Evolutionary conservation across 768 basidiomycete species (phyloP), one percentile per base, ranked within the genome.

Genomic region (Chiua virens): DNA sequence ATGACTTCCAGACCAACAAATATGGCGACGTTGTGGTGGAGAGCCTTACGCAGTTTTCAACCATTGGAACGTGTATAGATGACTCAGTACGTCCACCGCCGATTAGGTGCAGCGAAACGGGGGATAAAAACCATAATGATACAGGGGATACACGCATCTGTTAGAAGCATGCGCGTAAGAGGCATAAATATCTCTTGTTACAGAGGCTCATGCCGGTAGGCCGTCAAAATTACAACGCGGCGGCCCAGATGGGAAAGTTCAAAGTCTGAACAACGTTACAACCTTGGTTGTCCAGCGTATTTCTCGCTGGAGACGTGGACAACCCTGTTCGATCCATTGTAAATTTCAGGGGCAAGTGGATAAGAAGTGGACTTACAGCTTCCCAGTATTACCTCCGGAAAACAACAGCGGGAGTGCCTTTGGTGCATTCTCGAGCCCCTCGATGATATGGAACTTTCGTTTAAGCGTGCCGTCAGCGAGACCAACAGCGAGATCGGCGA

Each of bases 361-460:
- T 20, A n/a, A 23, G 40, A 43, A 4, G 27, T 22, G 22, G 13
- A 57, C 66, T 53, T n/a, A 76, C 77, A 93, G 63, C 72, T 94
- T 92, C 36, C 91, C 92, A 0, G 78, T 85, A 62, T 93, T 93
- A 3, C 75, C 85, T 23, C 92, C 91, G 13, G 70, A 79, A 71
- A 83, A 94, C 11, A 95, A 70, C 73, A 90, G 65, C 1, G 78
- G 80, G 38, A 92, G 68, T n/a, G 86, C 79, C 18, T 73, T 72
- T 1, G 89, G 87, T 15, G 88, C 87, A 46, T 85, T 80, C 57
- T 89, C 82, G 39, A 92, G 68, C 3, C 89, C 89, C 45, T 88
- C 75, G 1, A 92, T 80, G 35, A 93, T 70, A 61, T 93, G 90
- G 70, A 88, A 91, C 57, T 84, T 87, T 15, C 86, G 77, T 65